phyloP scores from a whole-genome alignment of 768 basidiomycete genomes.

The Suillus placidus region DNA sequence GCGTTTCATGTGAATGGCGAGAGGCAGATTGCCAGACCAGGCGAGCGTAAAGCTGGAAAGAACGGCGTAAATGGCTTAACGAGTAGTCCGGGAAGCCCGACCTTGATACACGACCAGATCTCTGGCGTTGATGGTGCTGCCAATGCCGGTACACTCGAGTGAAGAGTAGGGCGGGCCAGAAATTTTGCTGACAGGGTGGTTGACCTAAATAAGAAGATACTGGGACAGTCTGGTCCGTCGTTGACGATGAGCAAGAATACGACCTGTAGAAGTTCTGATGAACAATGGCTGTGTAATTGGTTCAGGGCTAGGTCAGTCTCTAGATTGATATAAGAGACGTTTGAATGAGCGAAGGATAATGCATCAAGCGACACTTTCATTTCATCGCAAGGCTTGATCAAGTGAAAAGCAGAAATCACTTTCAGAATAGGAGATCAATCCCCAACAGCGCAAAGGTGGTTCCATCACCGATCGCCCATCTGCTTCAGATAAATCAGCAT shows the following conservation, averaged over 20 bases:
- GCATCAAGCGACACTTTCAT: background rate
- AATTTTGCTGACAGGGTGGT: background rate
- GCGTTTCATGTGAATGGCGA: background rate
- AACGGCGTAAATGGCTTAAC: background rate
- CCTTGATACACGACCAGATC: background rate
- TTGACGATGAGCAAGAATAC: background rate
- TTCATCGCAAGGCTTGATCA: background rate
- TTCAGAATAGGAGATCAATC: background rate
- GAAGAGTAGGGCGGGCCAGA: background rate
- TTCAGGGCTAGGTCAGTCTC: background rate
- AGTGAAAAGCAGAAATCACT: background rate
- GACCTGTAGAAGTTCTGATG: background rate
- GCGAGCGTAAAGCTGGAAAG: background rate
- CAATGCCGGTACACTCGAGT: background rate
- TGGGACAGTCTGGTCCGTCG: background rate
- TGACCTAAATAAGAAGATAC: background rate
- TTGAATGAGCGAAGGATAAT: background rate
- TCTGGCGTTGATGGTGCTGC: background rate
- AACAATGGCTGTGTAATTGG: background rate
- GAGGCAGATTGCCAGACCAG: background rate
- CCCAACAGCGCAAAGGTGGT: background rate
- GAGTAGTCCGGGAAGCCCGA: background rate
- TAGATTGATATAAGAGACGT: background rate
- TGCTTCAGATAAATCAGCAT: background rate
- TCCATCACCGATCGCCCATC: background rate